Conservation (phyloP, 495 filamentous ascomycete genomes). For the Daldinia loculata region DNA sequence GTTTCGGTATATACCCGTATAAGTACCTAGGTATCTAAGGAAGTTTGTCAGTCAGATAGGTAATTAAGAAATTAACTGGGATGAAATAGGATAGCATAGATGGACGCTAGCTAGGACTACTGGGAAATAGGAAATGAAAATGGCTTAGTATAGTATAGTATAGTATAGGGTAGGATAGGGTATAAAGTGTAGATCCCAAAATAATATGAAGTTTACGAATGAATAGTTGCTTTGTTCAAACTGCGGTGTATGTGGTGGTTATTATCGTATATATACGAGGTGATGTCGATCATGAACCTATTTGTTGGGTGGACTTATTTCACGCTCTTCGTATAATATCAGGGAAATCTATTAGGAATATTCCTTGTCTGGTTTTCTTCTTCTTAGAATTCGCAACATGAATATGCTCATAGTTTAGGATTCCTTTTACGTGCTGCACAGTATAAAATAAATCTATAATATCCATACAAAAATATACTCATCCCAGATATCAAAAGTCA, state of each 20-base stretch:
- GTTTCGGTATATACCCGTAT: constrained; percentile 1
- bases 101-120: background rate
- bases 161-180: background rate
- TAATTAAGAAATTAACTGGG: background rate
- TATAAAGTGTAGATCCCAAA: background rate
- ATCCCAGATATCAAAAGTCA: background rate
- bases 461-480: background rate
- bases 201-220: background rate
- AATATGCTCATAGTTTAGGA: too few species aligned
- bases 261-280: too few species aligned
- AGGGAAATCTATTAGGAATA: too few species aligned
- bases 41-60: background rate
- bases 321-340: too few species aligned
- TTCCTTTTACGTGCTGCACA: background rate
- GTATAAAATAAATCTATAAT: background rate
- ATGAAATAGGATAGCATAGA: background rate
- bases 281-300: too few species aligned
- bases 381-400: too few species aligned
- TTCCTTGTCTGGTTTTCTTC: too few species aligned
- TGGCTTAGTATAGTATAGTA: background rate
- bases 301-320: too few species aligned
- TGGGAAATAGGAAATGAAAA: background rate
- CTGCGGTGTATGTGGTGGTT: background rate
- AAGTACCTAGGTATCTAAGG: background rate
- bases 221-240: background rate